phyloP scores from a whole-genome alignment of 306 rosid genomes.

The Trifolium repens region DNA sequence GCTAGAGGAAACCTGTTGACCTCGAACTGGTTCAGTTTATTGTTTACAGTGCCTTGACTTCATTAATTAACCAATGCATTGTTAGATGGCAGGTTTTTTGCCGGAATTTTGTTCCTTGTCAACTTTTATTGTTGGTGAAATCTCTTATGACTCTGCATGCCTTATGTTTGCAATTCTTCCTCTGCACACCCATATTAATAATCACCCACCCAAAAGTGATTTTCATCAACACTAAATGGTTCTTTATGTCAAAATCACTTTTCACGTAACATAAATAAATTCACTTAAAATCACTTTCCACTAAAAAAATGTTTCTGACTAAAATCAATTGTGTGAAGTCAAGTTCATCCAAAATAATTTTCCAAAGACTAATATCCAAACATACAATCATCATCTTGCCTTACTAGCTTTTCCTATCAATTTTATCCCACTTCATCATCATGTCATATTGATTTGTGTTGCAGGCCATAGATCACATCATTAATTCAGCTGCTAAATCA shows the following conservation, averaged over 20 bases:
- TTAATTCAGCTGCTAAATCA: slow-evolving; percentile 97
- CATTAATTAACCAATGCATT: neutral
- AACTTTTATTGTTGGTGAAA: slow-evolving; percentile 20
- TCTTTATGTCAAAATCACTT: neutral
- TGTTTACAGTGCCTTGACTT: slow-evolving; percentile 14
- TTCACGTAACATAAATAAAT: neutral
- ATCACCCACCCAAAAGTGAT: neutral
- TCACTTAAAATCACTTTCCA: neutral
- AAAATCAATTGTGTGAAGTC: neutral
- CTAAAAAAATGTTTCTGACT: neutral
- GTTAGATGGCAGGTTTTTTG: neutral
- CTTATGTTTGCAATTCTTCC: slow-evolving; percentile 12
- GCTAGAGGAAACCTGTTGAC: too few species aligned
- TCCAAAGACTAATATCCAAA: neutral
- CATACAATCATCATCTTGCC: neutral
- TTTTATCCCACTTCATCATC: slow-evolving; percentile 4
- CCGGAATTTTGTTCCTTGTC: slow-evolving; percentile 13
- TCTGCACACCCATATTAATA: neutral
- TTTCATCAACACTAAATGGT: neutral
- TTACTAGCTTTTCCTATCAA: neutral
- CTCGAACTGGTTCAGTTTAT: slow-evolving; percentile 20
- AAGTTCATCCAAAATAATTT: neutral
- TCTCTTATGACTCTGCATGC: slow-evolving; percentile 6
- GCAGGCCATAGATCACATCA: slow-evolving; percentile 98
- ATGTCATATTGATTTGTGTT: slow-evolving; percentile 31